Evolutionary conservation across 2,329 filamentous ascomycete genomes (phyloP).

Genomic region (Colletotrichum sp.): DNA sequence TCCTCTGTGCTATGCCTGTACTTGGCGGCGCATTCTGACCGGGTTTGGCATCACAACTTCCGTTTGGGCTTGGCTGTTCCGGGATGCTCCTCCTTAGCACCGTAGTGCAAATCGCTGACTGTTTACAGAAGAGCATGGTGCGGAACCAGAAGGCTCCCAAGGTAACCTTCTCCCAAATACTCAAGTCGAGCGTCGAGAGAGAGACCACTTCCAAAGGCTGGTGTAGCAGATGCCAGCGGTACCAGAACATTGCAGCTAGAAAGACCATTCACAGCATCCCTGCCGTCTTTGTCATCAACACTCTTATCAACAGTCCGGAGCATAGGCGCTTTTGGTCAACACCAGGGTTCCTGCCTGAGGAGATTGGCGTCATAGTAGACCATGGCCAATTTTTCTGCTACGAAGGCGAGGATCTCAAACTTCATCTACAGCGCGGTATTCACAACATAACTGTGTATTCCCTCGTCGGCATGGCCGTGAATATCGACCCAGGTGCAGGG

Average conservation of each 20-base stretch:
- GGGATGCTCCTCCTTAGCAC: not conserved
- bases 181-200: conserved; percentile 91
- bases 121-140: conserved; percentile 47
- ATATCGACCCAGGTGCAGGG: conserved; percentile 84
- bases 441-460: conserved; percentile 90
- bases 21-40: not conserved
- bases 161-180: conserved; percentile 82
- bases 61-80: not conserved
- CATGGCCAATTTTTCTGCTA: conserved; percentile 94
- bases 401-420: conserved; percentile 86
- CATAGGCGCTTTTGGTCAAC: conserved; percentile 85
- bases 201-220: conserved; percentile 90
- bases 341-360: conserved; percentile 89
- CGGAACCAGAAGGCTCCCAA: conserved; percentile 57
- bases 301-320: conserved; percentile 73
- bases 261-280: conserved; percentile 86
- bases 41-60: not conserved
- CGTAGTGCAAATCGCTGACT: conserved; percentile 22
- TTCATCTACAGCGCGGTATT: conserved; percentile 78
- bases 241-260: conserved; percentile 84
- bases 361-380: conserved; percentile 91
- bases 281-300: conserved; percentile 87
- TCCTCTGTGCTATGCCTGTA: not conserved
- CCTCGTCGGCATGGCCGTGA: conserved; percentile 85
- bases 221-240: conserved; percentile 90